These are phyloP conservation scores for Euphorbia peplus DNA, from an alignment of 345 rosid species.

Conservation along the genomic window DNA sequence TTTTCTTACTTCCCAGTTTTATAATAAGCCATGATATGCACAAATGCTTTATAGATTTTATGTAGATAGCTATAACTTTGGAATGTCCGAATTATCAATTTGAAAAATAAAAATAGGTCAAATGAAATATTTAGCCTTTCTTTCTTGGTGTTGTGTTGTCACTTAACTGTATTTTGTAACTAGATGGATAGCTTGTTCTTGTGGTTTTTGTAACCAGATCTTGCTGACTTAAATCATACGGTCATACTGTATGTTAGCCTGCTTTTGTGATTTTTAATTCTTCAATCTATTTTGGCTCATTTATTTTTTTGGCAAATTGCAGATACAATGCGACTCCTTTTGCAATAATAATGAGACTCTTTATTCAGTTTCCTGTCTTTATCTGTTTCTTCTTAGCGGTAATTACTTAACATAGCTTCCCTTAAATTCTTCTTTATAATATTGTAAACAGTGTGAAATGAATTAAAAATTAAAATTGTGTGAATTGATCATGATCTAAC, in stretches of 20 bases:
- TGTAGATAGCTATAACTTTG: neutral
- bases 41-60: neutral
- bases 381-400: constrained; percentile 81
- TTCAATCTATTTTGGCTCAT: neutral
- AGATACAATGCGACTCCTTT: constrained; percentile 79
- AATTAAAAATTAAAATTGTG: neutral
- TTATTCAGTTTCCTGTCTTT: constrained; percentile 76
- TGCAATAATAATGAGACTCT: constrained; percentile 72
- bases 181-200: neutral
- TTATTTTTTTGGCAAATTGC: constrained; percentile 27
- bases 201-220: neutral
- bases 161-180: neutral
- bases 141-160: neutral
- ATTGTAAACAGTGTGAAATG: neutral
- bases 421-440: neutral
- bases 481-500: neutral
- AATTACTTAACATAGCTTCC: constrained; percentile 16
- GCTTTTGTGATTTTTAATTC: neutral
- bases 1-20: neutral
- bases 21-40: neutral
- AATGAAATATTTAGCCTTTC: neutral
- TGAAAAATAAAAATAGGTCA: neutral
- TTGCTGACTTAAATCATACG: neutral
- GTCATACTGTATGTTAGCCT: neutral
- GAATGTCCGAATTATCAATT: neutral